A percentile compares a stretch with the other conserved stretches of the same genome.
Evolutionary conservation across 1,284 basidiomycete species (phyloP).

Genomic region (Ceratobasidium sp.): DNA sequence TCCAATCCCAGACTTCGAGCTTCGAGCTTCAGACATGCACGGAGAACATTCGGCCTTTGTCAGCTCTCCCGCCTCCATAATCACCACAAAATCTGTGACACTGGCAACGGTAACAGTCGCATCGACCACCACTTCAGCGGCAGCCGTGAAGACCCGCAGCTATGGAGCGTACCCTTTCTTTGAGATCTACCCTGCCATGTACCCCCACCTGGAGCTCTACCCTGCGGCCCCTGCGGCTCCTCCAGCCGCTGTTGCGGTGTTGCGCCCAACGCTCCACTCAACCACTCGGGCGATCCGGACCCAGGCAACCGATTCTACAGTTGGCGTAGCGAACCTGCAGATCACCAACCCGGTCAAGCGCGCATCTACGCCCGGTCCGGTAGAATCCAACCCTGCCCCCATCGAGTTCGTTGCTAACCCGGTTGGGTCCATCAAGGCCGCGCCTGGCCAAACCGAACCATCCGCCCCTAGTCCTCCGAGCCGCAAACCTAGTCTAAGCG

Average conservation of each 20-base stretch:
- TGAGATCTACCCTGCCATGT: constrained; percentile 55
- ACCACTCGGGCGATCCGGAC: background rate
- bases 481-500: constrained; percentile 30
- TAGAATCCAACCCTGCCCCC: background rate
- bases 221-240: constrained; percentile 31
- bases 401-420: constrained; percentile 5
- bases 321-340: background rate
- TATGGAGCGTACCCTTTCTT: constrained; percentile 57
- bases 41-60: background rate
- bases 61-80: background rate
- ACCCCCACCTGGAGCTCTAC: constrained; percentile 55
- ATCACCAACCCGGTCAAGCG: background rate
- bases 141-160: background rate
- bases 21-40: background rate
- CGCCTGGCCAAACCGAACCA: constrained; percentile 1
- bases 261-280: background rate
- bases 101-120: background rate
- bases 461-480: background rate
- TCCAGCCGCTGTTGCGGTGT: background rate
- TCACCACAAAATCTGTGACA: background rate
- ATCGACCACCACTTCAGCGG: background rate
- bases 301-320: too few relatives aligned
- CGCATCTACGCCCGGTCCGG: background rate
- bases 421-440: background rate
- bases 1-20: constrained; percentile 30